Evolutionary conservation across 805 yeast species (phyloP).

Genomic region (Groenewaldozyma tartarivorans): DNA sequence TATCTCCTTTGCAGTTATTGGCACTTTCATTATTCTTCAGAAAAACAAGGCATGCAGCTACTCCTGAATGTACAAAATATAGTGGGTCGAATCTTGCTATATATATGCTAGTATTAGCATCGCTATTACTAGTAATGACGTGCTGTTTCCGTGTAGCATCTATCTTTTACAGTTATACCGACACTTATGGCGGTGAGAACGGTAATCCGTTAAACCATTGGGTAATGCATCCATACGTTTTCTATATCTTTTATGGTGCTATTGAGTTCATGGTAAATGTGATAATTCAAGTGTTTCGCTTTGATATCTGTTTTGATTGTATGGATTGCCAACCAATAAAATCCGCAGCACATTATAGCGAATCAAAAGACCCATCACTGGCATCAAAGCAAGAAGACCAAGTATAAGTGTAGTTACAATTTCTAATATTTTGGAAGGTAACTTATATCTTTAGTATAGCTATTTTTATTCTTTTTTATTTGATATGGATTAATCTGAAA

Average conservation of each 20-base stretch:
- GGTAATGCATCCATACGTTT: conserved; percentile 45
- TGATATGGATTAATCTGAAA: no score
- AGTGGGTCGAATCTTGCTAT: conserved; percentile 33
- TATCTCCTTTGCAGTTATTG: conserved; percentile 42
- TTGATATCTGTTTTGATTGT: no score
- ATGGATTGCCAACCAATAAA: no score
- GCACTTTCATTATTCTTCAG: conserved; percentile 48
- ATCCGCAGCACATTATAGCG: no score
- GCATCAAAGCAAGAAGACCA: no score
- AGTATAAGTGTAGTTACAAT: no score
- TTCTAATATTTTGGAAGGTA: no score
- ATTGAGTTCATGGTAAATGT: conserved; percentile 51
- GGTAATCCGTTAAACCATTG: conserved; percentile 27
- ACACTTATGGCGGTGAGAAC: conserved; percentile 15
- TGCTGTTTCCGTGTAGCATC: conserved; percentile 28
- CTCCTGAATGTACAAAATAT: no score
- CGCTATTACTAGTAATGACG: conserved; percentile 18
- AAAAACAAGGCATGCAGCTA: conserved; percentile 44
- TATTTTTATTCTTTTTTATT: no score
- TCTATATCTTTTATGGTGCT: conserved; percentile 63
- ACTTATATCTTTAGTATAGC: no score
- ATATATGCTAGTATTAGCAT: conserved; percentile 36
- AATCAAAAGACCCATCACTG: no score
- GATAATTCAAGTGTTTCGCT: no score
- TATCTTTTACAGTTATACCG: conserved; percentile 17